Conservation (phyloP, 345 rosid species). For the Acer campestre region DNA sequence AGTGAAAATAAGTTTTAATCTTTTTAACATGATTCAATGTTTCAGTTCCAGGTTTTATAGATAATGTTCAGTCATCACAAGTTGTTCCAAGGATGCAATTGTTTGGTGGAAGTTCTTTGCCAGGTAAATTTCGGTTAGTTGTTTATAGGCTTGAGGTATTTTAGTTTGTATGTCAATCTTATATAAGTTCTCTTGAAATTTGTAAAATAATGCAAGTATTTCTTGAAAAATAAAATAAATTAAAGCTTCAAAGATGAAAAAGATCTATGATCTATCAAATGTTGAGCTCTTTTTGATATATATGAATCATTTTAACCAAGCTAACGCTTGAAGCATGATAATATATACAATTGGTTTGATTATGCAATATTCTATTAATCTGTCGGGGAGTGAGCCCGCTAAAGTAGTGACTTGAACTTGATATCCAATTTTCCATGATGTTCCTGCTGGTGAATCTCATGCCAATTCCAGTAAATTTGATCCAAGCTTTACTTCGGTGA, state of each 20-base stretch:
- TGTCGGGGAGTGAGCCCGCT: neutral
- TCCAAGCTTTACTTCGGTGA: neutral
- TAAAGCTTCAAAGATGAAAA: too few species aligned
- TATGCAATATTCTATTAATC: too few species aligned
- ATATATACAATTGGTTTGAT: neutral
- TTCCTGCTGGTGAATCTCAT: neutral
- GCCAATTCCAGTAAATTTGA: neutral
- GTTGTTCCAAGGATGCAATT: slow-evolving; percentile 24
- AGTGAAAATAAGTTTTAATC: neutral
- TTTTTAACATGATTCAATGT: neutral
- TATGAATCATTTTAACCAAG: neutral
- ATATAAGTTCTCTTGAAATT: neutral
- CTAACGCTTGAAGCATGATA: neutral
- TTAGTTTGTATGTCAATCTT: neutral
- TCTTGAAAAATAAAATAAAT: too few species aligned
- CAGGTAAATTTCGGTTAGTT: slow-evolving; percentile 25
- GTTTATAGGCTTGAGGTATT: neutral
- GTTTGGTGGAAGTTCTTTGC: slow-evolving; percentile 28
- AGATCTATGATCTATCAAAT: too few species aligned
- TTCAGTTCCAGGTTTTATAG: slow-evolving; percentile 16
- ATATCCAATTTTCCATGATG: neutral
- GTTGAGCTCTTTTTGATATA: too few species aligned
- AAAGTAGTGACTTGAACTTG: neutral
- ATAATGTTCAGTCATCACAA: slow-evolving; percentile 16
- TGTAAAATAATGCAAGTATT: too few species aligned